Evolutionary conservation across 2,329 filamentous ascomycete genomes (phyloP), one percentile per base, ranked within the genome.

Genomic region (Emergomyces orientalis): DNA sequence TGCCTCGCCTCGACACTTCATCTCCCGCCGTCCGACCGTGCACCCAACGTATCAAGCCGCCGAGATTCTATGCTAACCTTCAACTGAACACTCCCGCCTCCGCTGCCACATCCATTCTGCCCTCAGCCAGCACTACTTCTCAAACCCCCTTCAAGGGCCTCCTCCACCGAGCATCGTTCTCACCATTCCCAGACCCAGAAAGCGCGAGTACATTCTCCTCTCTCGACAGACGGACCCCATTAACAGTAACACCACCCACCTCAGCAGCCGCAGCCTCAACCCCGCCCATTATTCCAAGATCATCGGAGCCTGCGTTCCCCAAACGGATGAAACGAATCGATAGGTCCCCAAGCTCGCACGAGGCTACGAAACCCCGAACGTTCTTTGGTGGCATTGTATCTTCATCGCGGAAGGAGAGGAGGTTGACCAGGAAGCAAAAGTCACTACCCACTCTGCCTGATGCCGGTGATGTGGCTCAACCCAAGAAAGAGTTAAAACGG

Each of bases 1-100:
- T 59, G 4, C 56, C 56, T 45, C 39, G 39, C 25, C 56, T 59
- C 17, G 56, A 59, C 41, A 59, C 56, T 27, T 45, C 56, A 2
- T 27, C 39, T 11, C 22, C 56, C 7, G 27, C 56, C 41, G 25
- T 45, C 56, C 56, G 27, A 7, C 56, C 37, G 14, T 17, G 2
- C 56, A 2, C 34, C 32, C 30, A 56, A 56, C 8, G 32, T 11
- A 56, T 8, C 39, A 59, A 59, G 41, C 22, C 5, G 3, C 14
- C 41, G 41, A 59, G 56, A 59, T 59, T 30, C 39, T 59, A 59
- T 45, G 56, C 41, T 9, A 27, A 25, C 19, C 25, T 59, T 25
- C 56, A 32, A 34, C 8, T 59, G n/a, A 45, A n/a, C 56, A 47
- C 39, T 4, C 41, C 56, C 39, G 41, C 17, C 17, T 47, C 39